Percentiles rank a stretch among this genome's conserved stretches.
phyloP scores from a whole-genome alignment of 371 early-diverging fungal genomes.

The Dinochytrium kinnereticum region DNA sequence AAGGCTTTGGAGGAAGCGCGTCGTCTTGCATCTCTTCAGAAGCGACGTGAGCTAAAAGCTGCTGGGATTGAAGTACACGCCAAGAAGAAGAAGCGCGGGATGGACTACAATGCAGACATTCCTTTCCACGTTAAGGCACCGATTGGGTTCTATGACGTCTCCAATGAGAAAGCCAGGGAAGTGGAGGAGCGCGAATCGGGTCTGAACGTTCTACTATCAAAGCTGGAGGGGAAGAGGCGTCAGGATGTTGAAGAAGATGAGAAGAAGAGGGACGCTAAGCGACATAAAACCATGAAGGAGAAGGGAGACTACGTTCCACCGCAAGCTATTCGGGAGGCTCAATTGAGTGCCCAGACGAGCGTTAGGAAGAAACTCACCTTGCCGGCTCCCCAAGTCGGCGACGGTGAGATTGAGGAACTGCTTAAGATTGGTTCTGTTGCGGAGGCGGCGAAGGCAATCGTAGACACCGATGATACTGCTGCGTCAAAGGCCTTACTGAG shows the following conservation, averaged over 20 bases:
- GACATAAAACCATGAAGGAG: slow-evolving; percentile 68
- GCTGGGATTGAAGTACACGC: slow-evolving; percentile 83
- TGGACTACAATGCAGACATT: slow-evolving; percentile 96
- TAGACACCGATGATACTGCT: slow-evolving; percentile 63
- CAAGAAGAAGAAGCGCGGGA: slow-evolving; percentile 62
- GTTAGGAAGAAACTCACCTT: slow-evolving; percentile 81
- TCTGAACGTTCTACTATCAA: slow-evolving; percentile 69
- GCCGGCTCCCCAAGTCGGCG: slow-evolving; percentile 92
- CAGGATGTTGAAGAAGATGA: slow-evolving; percentile 72
- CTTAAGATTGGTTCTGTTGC: slow-evolving; percentile 87
- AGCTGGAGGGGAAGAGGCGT: slow-evolving; percentile 81
- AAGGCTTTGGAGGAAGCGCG: slow-evolving; percentile 95
- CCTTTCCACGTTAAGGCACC: slow-evolving; percentile 90
- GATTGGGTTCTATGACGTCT: slow-evolving; percentile 90
- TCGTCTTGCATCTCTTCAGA: slow-evolving; percentile 87
- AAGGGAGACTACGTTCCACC: slow-evolving; percentile 56
- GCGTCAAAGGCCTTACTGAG: slow-evolving; percentile 74
- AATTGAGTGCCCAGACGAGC: slow-evolving; percentile 53
- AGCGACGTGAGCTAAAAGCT: slow-evolving; percentile 94
- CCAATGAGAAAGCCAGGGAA: slow-evolving; percentile 80
- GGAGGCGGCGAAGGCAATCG: slow-evolving; percentile 74
- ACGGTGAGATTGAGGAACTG: slow-evolving; percentile 88
- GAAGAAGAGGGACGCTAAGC: slow-evolving; percentile 78
- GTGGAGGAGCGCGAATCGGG: slow-evolving; percentile 55
- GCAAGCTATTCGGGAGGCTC: slow-evolving; percentile 45